Evolutionary conservation across 1,284 basidiomycete species (phyloP).

Genomic region (Neolentinus lepideus): DNA sequence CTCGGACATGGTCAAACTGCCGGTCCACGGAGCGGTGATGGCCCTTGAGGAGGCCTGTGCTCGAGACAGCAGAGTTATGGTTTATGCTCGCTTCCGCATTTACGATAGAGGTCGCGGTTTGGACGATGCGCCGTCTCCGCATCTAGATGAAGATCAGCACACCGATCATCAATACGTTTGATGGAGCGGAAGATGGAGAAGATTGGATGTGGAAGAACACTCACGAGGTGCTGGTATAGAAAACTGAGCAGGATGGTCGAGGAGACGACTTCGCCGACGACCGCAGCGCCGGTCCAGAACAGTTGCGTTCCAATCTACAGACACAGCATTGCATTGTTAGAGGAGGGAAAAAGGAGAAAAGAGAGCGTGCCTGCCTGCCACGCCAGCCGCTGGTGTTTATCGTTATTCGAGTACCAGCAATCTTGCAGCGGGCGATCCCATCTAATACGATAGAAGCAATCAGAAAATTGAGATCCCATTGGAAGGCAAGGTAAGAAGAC

Average conservation of each 20-base stretch:
- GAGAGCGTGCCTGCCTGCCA: slow-evolving; percentile 1
- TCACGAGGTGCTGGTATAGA: neutral
- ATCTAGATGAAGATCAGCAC: neutral
- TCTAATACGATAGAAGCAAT: neutral
- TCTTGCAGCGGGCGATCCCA: slow-evolving; percentile 1
- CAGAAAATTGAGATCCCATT: neutral
- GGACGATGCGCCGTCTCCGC: neutral
- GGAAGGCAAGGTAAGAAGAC: too few species aligned
- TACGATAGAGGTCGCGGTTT: neutral
- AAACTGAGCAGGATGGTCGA: neutral
- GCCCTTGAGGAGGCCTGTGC: too few species aligned
- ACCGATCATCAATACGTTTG: too few species aligned
- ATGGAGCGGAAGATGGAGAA: neutral
- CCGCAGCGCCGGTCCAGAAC: neutral
- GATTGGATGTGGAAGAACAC: neutral
- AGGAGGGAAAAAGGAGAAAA: neutral
- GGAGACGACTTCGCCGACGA: neutral
- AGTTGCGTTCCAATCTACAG: slow-evolving; percentile 1
- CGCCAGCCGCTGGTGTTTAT: neutral
- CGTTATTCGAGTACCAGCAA: slow-evolving; percentile 3
- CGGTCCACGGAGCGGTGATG: too few species aligned
- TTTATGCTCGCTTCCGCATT: neutral
- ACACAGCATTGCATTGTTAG: neutral
- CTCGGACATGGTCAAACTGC: neutral
- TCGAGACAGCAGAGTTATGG: too few species aligned